These are phyloP conservation scores for Cordyceps cicadae DNA, from an alignment of 2,329 filamentous ascomycete species.

Conservation along the genomic window DNA sequence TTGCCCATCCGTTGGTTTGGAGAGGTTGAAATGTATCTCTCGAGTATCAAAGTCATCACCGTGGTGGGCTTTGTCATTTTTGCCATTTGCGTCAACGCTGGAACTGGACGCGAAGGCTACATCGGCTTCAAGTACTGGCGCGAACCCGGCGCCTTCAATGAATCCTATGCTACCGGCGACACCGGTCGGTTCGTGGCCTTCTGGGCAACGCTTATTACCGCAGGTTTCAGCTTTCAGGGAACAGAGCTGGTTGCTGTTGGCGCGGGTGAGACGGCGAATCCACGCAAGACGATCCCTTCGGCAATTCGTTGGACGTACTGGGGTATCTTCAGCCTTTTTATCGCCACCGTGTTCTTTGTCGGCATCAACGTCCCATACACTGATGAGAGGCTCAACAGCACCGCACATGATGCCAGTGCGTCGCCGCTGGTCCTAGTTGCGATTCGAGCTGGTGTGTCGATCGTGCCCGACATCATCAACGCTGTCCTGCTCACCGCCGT, in stretches of 20 bases:
- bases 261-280: slow-evolving; percentile 69
- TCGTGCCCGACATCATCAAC: slow-evolving; percentile 65
- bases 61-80: slow-evolving; percentile 71
- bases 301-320: slow-evolving; percentile 70
- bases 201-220: slow-evolving; percentile 60
- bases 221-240: slow-evolving; percentile 64
- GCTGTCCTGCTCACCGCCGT: slow-evolving; percentile 70
- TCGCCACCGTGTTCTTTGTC: slow-evolving; percentile 59
- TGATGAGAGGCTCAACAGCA: slow-evolving; percentile 43
- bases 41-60: slow-evolving; percentile 67
- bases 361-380: slow-evolving; percentile 61
- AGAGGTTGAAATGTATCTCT: slow-evolving; percentile 72
- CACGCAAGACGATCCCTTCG: slow-evolving; percentile 60
- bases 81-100: slow-evolving; percentile 65
- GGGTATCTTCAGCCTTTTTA: slow-evolving; percentile 63
- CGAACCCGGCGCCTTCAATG: slow-evolving; percentile 58
- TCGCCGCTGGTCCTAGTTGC: slow-evolving; percentile 58
- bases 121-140: slow-evolving; percentile 68
- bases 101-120: slow-evolving; percentile 60
- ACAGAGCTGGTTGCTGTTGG: slow-evolving; percentile 70
- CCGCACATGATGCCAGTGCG: slow-evolving; percentile 49
- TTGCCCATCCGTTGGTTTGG: slow-evolving; percentile 66
- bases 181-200: slow-evolving; percentile 59
- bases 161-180: slow-evolving; percentile 45
- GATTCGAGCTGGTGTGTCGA: slow-evolving; percentile 52